Evolutionary conservation across 495 filamentous ascomycete species (phyloP), one percentile per base, ranked within the genome.

Genomic region (Amphirosellinia nigrospora): DNA sequence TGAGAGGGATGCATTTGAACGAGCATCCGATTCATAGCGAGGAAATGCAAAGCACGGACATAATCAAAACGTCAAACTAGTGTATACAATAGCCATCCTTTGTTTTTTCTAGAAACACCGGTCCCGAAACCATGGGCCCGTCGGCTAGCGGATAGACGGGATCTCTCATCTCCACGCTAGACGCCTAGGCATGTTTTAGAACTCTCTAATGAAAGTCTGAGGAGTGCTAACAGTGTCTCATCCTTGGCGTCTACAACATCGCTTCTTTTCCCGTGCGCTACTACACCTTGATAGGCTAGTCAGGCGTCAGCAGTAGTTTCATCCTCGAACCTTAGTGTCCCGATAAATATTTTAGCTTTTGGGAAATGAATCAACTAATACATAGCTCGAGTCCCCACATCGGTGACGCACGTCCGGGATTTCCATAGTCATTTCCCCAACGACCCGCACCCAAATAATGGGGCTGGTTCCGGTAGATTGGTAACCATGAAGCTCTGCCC

Each of bases 391-490:
- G 30, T 58, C 30, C 21, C 55, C 55, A 58, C 55, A 28, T 36
- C 36, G 6, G 55, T 36, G 55, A 58, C 23, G 32, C 32, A 30
- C 10, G 11, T 36, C 36, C 32, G 55, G 55, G 34, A 58, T 16
- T 58, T 36, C 16, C n/a, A n/a, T n/a, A n/a, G n/a, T n/a, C n/a
- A n/a, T 11, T 58, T 36, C 30, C 6, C 55, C 28, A 58, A 58
- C 28, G 53, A 4, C 19, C 55, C 55, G 32, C 32, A n/a, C 55
- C 34, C 15, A 19, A 36, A 36, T 2, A 36, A 58, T 60, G 36
- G 36, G 34, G 34, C 4, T 11, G 36, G 7, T 60, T 60, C 58
- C 58, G 58, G 58, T 23, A 39, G 58, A 60, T 60, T 60, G 58
- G 58, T 60, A 60, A 60, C 58, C 58, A 10, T 10, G 19, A n/a